phyloP scores from a whole-genome alignment of 192 early-diverging fungal genomes.

The Entomortierella beljakovae region DNA sequence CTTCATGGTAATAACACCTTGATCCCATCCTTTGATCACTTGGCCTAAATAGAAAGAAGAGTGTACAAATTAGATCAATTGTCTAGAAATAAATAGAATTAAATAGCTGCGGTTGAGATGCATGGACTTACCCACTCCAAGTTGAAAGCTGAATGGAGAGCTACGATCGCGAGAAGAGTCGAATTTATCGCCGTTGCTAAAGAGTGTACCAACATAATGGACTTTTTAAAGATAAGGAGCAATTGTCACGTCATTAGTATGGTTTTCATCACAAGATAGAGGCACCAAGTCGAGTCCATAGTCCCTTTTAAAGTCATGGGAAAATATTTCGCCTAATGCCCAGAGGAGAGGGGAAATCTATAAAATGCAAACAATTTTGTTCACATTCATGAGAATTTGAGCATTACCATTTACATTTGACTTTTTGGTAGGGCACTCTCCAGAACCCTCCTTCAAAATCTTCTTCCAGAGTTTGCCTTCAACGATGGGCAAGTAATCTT shows the following conservation, averaged over 20 bases:
- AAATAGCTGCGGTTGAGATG: background rate
- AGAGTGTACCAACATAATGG: constrained; percentile 77
- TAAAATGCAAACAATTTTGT: too few relatives aligned
- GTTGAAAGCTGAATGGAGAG: constrained; percentile 50
- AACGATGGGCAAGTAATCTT: constrained; percentile 49
- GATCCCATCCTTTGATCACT: constrained; percentile 57
- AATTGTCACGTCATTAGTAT: background rate
- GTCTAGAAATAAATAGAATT: too few relatives aligned
- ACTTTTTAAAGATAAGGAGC: constrained; percentile 4
- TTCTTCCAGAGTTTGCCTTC: constrained; percentile 53
- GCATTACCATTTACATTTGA: constrained; percentile 34
- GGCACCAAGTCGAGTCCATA: too few relatives aligned
- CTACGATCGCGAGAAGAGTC: constrained; percentile 55
- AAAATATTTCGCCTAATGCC: too few relatives aligned
- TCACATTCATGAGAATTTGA: too few relatives aligned
- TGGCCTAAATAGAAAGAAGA: constrained; percentile 27
- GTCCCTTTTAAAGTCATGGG: too few relatives aligned
- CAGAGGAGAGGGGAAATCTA: too few relatives aligned
- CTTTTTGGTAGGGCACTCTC: constrained; percentile 32
- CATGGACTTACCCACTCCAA: constrained; percentile 22
- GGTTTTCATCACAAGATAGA: too few relatives aligned
- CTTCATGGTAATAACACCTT: constrained; percentile 56
- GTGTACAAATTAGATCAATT: background rate
- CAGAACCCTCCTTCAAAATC: constrained; percentile 51
- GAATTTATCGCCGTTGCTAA: constrained; percentile 62